Percentiles rank a stretch among this genome's conserved stretches.
phyloP scores from a whole-genome alignment of 2,329 filamentous ascomycete genomes.

The Gliomastix tumulicola region DNA sequence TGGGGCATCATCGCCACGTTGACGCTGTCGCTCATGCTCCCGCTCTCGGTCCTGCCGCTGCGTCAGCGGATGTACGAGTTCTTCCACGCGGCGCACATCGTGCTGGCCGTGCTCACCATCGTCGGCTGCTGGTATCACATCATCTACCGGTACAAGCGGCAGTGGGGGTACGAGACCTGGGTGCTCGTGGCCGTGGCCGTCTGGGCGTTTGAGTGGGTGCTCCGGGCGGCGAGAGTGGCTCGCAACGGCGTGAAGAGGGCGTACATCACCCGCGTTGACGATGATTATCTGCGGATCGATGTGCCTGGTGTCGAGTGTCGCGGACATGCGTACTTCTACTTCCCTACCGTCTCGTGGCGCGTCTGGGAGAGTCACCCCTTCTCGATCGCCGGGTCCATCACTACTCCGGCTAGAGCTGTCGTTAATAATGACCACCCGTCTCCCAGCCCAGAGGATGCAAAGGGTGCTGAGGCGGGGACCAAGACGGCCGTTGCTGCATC shows the following conservation, averaged over 20 bases:
- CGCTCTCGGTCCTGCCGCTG: slow-evolving; percentile 23
- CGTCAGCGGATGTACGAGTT: slow-evolving; percentile 29
- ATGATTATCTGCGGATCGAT: slow-evolving; percentile 15
- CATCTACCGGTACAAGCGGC: slow-evolving; percentile 19
- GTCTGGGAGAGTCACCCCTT: slow-evolving; percentile 23
- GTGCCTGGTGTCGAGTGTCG: slow-evolving; percentile 12
- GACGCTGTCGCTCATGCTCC: slow-evolving; percentile 15
- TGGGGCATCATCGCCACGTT: slow-evolving; percentile 33
- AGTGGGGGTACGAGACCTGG: slow-evolving; percentile 34
- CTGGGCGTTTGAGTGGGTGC: slow-evolving; percentile 15
- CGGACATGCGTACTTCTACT: slow-evolving; percentile 19
- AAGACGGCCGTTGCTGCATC: neutral
- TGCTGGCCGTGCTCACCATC: slow-evolving; percentile 28
- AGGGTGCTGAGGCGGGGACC: neutral
- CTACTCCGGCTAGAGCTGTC: neutral
- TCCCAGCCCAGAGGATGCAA: neutral
- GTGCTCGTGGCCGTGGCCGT: slow-evolving; percentile 14
- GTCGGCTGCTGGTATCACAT: slow-evolving; percentile 35
- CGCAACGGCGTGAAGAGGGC: slow-evolving; percentile 11
- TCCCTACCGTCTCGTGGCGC: slow-evolving; percentile 15
- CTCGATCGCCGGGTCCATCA: slow-evolving; percentile 7
- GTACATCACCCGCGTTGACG: slow-evolving; percentile 12
- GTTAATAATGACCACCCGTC: too few relatives aligned
- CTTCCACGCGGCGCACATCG: slow-evolving; percentile 34
- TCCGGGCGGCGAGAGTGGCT: slow-evolving; percentile 8